A percentile compares a stretch with the other conserved stretches of the same genome.
These are phyloP conservation scores for Yamadazyma laniorum DNA, from an alignment of 805 yeast genomes.

Conservation along the genomic window DNA sequence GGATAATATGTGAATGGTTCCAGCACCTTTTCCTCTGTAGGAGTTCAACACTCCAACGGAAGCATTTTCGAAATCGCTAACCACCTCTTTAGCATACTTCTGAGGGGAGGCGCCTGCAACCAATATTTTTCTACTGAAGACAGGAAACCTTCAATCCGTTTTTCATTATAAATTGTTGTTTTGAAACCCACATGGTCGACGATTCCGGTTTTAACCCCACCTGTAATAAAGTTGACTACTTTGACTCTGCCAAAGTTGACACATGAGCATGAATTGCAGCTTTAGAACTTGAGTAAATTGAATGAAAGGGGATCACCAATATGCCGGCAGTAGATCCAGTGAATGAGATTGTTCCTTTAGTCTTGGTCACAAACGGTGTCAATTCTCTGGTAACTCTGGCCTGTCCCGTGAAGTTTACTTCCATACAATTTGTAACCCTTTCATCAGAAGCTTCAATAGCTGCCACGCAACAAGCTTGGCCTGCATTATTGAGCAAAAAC, in stretches of 20 bases:
- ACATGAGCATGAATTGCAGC: constrained; percentile 78
- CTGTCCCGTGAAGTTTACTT: constrained; percentile 71
- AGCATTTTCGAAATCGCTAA: constrained; percentile 44
- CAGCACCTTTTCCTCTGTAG: constrained; percentile 49
- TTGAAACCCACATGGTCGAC: constrained; percentile 41
- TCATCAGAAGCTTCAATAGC: constrained; percentile 65
- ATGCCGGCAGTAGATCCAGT: constrained; percentile 73
- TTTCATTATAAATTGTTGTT: constrained; percentile 4
- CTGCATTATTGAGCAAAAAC: constrained; percentile 72
- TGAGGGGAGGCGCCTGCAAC: constrained; percentile 36
- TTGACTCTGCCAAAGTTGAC: constrained; percentile 57
- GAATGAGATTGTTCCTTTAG: constrained; percentile 67
- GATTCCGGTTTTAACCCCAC: constrained; percentile 71
- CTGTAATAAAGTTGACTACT: constrained; percentile 69
- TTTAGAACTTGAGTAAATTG: constrained; percentile 64
- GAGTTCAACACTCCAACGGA: constrained; percentile 39
- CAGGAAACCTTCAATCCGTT: constrained; percentile 3
- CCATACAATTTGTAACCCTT: constrained; percentile 48
- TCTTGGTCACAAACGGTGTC: constrained; percentile 52
- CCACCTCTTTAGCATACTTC: constrained; percentile 54
- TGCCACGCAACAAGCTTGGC: constrained; percentile 72
- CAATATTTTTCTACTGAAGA: too few relatives aligned
- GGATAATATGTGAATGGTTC: not conserved
- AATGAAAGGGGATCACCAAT: constrained; percentile 67
- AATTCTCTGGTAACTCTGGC: constrained; percentile 62